Base-by-base conservation (phyloP, 257 asterid species). In the Solanum chilense region DNA sequence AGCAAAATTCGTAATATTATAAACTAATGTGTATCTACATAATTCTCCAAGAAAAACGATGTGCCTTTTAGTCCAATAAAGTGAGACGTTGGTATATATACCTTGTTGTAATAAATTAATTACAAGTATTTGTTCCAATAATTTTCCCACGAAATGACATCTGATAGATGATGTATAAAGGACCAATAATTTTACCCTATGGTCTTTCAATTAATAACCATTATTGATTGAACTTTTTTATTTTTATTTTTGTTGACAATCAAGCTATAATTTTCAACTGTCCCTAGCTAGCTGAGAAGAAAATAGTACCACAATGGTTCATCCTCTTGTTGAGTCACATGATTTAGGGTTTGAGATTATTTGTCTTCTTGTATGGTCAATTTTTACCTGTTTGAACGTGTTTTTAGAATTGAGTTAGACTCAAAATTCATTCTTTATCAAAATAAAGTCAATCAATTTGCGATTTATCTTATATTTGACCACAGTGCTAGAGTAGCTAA, bases 21-120 rank as follows among this genome's bases (percentile, higher is more conserved):
- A 37, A 37, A 5, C 0, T 5, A 5, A 5, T 35, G 39, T 35
- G 1, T 35, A 5, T 35, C 39, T 35, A 35, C 0, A 0, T 35
- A 35, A 35, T 35, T 35, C 39, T 35, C 7, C 1, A 35, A 20
- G 25, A 58, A 20, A 58, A 58, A 58, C 5, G 25, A 58, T 58
- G 25, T 58, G 9, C 27, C 66, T 58, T 58, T 20, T 20, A 58
- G 5, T 58, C 66, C 66, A 58, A 58, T 58, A 10, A 21, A 58
- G 27, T 58, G 66, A 58, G 20, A 58, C 23, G 66, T 58, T 20
- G 66, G 23, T 5, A 58, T 56, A 33, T 33, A 33, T 3, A 58
- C 66, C 66, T 7, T 21, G 12, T 3, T 8, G 66, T 58, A 58
- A 58, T 58, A 20, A 58, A 20, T 58, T 20, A 58, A 58, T 58